Evolutionary conservation across 768 basidiomycete genomes (phyloP).

Genomic region (Leccinum boreale): DNA sequence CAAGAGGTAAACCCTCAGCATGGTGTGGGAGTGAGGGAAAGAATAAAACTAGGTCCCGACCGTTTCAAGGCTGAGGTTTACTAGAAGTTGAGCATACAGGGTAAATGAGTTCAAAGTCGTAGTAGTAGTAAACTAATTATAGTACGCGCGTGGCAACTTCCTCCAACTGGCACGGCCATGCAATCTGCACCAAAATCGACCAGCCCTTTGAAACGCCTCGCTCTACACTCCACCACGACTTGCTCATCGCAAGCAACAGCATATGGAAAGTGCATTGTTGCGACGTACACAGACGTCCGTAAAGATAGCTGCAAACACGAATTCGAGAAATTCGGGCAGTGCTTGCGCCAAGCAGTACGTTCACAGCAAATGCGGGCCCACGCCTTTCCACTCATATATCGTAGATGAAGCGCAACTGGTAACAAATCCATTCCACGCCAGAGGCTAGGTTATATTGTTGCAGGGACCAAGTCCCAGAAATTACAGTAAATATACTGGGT

Average conservation of each 20-base stretch:
- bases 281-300: slow-evolving; percentile 77
- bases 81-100: slow-evolving; percentile 4
- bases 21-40: slow-evolving; percentile 21
- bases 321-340: slow-evolving; percentile 80
- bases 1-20: slow-evolving; percentile 61
- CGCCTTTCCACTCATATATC: not conserved
- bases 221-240: slow-evolving; percentile 68
- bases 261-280: slow-evolving; percentile 88
- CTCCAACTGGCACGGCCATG: slow-evolving; percentile 10
- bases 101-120: not conserved
- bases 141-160: not conserved
- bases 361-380: not conserved
- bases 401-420: slow-evolving; percentile 61
- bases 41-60: not conserved
- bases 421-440: slow-evolving; percentile 8
- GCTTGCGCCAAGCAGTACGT: slow-evolving; percentile 77
- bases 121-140: not conserved
- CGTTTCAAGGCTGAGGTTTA: not conserved
- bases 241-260: slow-evolving; percentile 67
- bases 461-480: slow-evolving; percentile 7
- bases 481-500: slow-evolving; percentile 17
- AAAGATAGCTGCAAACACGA: slow-evolving; percentile 84
- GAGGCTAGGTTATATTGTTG: slow-evolving; percentile 4
- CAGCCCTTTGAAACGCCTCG: slow-evolving; percentile 58
- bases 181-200: slow-evolving; percentile 29